These are phyloP conservation scores for Diplodia mutila DNA, from an alignment of 2,329 filamentous ascomycete species.

Conservation along the genomic window DNA sequence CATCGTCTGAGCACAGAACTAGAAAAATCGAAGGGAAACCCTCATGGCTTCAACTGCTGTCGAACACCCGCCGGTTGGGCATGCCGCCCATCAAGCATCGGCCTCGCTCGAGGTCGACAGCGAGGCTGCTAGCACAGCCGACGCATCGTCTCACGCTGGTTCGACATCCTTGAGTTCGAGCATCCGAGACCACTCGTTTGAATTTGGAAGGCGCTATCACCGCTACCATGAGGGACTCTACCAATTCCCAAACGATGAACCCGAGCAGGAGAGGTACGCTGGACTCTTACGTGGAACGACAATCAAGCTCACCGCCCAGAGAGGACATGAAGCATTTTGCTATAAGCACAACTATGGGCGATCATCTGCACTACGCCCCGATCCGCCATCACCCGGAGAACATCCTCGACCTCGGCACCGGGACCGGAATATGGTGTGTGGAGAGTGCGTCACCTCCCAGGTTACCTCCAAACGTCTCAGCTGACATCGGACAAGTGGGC, in stretches of 20 bases:
- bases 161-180: conserved; percentile 35
- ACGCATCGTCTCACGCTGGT: conserved; percentile 27
- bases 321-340: too few species aligned
- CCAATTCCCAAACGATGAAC: conserved; percentile 43
- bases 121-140: conserved; percentile 29
- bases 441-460: conserved; percentile 30
- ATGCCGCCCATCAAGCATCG: conserved; percentile 41
- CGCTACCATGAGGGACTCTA: conserved; percentile 39
- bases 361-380: too few species aligned
- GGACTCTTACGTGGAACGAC: too few species aligned
- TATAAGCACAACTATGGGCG: too few species aligned
- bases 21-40: too few species aligned
- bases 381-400: too few species aligned
- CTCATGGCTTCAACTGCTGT: neutral
- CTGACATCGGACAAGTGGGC: too few species aligned
- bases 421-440: conserved; percentile 33
- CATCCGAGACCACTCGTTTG: conserved; percentile 35
- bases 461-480: neutral
- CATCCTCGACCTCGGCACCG: conserved; percentile 33
- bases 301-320: too few species aligned
- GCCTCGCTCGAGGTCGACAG: conserved; percentile 46
- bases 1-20: too few species aligned
- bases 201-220: conserved; percentile 22
- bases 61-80: conserved; percentile 44
- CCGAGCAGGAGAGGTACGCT: too few species aligned